Evolutionary conservation across 1,284 basidiomycete species (phyloP).

Genomic region (Trichosporon sp.): DNA sequence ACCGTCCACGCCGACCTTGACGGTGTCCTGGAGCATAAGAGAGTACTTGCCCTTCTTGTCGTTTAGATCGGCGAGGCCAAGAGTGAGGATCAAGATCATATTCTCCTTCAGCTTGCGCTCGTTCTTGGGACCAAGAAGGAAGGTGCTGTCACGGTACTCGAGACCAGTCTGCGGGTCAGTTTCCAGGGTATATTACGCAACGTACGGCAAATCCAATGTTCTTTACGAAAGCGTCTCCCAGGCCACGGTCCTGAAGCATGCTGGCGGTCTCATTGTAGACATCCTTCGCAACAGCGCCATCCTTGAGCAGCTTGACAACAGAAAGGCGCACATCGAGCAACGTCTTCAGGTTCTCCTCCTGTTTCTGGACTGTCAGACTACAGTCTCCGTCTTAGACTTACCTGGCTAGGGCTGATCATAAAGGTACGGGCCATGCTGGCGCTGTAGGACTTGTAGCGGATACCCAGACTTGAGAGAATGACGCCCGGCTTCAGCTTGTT

Average conservation of each 20-base stretch:
- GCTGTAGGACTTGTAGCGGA: conserved; percentile 90
- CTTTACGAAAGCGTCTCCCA: conserved; percentile 81
- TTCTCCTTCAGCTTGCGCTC: conserved; percentile 62
- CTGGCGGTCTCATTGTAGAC: conserved; percentile 72
- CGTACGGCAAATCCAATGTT: conserved; percentile 81
- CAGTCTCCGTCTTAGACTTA: conserved; percentile 40
- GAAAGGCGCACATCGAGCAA: conserved; percentile 74
- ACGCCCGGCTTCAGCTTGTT: conserved; percentile 88
- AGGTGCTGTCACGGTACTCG: conserved; percentile 87
- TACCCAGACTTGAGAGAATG: conserved; percentile 77
- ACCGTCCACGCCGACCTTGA: conserved; percentile 67
- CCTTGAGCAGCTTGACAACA: conserved; percentile 68
- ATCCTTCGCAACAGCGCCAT: conserved; percentile 71
- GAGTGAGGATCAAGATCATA: conserved; percentile 78
- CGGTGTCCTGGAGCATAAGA: conserved; percentile 82
- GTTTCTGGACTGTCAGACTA: conserved; percentile 54
- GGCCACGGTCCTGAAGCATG: conserved; percentile 68
- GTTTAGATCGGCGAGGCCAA: conserved; percentile 76
- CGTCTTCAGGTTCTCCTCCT: conserved; percentile 78
- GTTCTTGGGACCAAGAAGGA: conserved; percentile 77
- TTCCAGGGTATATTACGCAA: conserved; percentile 1
- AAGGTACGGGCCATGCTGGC: conserved; percentile 88
- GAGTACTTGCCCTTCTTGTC: conserved; percentile 69
- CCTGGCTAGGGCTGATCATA: conserved; percentile 87
- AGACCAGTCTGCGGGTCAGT: conserved; percentile 66